These are phyloP conservation scores for Ceratobasidium papillatum DNA, from an alignment of 1,284 basidiomycete species.

Conservation along the genomic window DNA sequence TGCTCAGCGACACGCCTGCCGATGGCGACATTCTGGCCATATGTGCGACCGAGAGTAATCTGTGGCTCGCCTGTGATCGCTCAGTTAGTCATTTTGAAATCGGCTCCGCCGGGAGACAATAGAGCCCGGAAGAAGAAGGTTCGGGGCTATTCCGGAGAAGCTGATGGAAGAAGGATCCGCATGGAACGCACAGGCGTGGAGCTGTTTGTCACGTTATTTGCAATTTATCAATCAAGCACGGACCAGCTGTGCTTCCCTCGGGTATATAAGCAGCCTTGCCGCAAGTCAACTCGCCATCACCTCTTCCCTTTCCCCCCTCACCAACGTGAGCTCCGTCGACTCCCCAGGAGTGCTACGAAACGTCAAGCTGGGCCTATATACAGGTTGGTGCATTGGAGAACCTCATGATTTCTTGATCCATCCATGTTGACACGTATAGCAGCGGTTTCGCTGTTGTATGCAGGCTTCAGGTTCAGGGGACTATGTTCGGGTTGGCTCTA, in stretches of 20 bases:
- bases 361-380: conserved; percentile 38
- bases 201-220: conserved; percentile 39
- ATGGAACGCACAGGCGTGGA: conserved; percentile 8
- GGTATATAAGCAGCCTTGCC: conserved; percentile 21
- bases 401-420: conserved; percentile 42
- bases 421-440: conserved; percentile 42
- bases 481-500: conserved; percentile 41
- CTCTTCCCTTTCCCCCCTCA: conserved; percentile 25
- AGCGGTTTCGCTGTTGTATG: conserved; percentile 41
- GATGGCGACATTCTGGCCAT: conserved; percentile 26
- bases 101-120: conserved; percentile 23
- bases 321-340: conserved; percentile 2
- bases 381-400: conserved; percentile 42
- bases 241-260: background rate
- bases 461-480: conserved; percentile 40
- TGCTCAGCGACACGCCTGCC: background rate
- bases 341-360: conserved; percentile 23
- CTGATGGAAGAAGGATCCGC: conserved; percentile 22
- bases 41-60: background rate
- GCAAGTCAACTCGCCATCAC: background rate
- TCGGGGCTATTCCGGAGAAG: conserved; percentile 17
- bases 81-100: conserved; percentile 24
- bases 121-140: background rate
- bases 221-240: conserved; percentile 29
- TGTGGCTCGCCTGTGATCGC: conserved; percentile 6